Percentiles rank a stretch among this genome's conserved stretches.
phyloP scores from a whole-genome alignment of 768 basidiomycete species.

The Hygrophorus pudorinus region DNA sequence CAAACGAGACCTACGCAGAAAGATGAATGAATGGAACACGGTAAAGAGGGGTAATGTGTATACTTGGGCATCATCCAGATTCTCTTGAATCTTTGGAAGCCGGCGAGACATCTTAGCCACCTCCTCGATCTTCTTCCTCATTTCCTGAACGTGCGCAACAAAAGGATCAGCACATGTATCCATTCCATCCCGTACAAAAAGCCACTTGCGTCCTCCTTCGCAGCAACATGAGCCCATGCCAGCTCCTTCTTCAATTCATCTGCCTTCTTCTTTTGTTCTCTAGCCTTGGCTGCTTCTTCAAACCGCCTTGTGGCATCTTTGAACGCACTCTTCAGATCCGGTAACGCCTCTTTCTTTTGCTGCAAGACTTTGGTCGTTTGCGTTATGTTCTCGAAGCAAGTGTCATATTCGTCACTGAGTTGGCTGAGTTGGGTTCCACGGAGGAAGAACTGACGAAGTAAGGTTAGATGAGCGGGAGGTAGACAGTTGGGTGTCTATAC shows the following conservation, averaged over 20 bases:
- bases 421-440: constrained; percentile 86
- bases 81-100: constrained; percentile 29
- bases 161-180: background rate
- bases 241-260: constrained; percentile 70
- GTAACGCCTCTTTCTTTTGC: constrained; percentile 68
- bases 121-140: constrained; percentile 28
- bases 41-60: constrained; percentile 2
- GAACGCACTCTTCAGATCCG: constrained; percentile 57
- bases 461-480: background rate
- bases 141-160: constrained; percentile 22
- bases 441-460: constrained; percentile 69
- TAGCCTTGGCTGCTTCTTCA: constrained; percentile 65
- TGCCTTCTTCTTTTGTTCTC: constrained; percentile 57
- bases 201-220: constrained; percentile 38
- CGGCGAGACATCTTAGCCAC: constrained; percentile 23
- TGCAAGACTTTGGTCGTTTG: constrained; percentile 55
- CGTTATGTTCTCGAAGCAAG: constrained; percentile 62
- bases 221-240: constrained; percentile 79
- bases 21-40: background rate
- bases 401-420: constrained; percentile 79
- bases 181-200: background rate
- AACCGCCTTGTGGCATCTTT: constrained; percentile 50
- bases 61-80: constrained; percentile 25
- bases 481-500: constrained; percentile 24
- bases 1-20: constrained; percentile 19